Conservation (phyloP, 345 rosid genomes). For the Durio zibethinus region DNA sequence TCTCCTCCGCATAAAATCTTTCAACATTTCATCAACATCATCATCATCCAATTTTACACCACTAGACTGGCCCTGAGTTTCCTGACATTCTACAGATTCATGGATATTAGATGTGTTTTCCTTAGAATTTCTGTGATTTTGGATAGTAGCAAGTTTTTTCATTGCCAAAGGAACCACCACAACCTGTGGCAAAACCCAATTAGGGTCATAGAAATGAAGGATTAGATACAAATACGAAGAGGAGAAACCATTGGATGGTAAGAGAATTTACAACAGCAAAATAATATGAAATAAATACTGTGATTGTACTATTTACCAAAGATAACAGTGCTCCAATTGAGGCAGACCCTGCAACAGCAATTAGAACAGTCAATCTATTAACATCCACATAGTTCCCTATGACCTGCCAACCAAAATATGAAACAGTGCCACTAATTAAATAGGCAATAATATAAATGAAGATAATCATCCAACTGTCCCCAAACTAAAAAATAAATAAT, state of each 20-base stretch:
- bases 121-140: constrained; percentile 14
- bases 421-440: neutral
- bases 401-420: constrained; percentile 23
- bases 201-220: neutral
- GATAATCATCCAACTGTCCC: neutral
- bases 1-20: constrained; percentile 32
- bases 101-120: neutral
- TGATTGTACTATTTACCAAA: constrained; percentile 20
- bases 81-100: constrained; percentile 9
- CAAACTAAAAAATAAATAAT: too few relatives aligned
- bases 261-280: neutral
- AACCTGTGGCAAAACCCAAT: constrained; percentile 15
- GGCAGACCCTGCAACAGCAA: constrained; percentile 22
- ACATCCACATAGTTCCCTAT: constrained; percentile 6
- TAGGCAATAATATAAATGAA: neutral
- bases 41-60: constrained; percentile 8
- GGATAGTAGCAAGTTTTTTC: constrained; percentile 1
- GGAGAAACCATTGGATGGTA: neutral
- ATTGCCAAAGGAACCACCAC: constrained; percentile 24
- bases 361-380: constrained; percentile 17
- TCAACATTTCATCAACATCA: constrained; percentile 17
- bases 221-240: neutral
- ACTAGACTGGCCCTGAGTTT: neutral
- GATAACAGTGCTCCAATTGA: constrained; percentile 25
- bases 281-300: neutral